These are phyloP conservation scores for Coemansia sp. DNA, from an alignment of 192 early-diverging fungal species.

Conservation along the genomic window DNA sequence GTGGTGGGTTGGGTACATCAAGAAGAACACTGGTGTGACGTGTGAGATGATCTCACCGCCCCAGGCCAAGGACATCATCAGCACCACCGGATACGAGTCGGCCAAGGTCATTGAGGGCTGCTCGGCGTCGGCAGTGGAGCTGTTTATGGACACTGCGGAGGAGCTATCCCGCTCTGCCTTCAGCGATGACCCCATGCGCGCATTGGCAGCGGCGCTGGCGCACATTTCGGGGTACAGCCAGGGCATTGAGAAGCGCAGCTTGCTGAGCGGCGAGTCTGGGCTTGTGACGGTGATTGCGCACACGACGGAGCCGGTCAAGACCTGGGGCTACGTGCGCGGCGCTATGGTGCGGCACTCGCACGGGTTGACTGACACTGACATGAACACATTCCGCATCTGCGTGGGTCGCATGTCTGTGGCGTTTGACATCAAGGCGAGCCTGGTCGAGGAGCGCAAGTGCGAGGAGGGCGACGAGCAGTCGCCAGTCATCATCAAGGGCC, in stretches of 20 bases:
- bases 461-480: constrained; percentile 24
- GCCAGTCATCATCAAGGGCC: constrained; percentile 63
- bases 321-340: constrained; percentile 82
- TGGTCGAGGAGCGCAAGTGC: constrained; percentile 67
- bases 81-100: constrained; percentile 74
- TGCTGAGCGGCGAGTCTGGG: constrained; percentile 82
- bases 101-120: constrained; percentile 71
- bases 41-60: constrained; percentile 83
- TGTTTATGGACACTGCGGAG: constrained; percentile 77
- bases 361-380: constrained; percentile 71
- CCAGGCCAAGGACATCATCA: constrained; percentile 87
- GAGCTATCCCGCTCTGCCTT: constrained; percentile 67
- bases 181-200: constrained; percentile 72
- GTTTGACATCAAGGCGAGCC: constrained; percentile 76
- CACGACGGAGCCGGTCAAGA: constrained; percentile 67
- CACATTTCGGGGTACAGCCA: constrained; percentile 83
- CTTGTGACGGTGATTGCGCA: constrained; percentile 73
- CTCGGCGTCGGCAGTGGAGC: constrained; percentile 71
- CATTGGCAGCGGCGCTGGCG: constrained; percentile 84
- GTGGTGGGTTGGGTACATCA: constrained; percentile 78
- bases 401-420: constrained; percentile 80
- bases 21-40: constrained; percentile 74
- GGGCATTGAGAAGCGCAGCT: constrained; percentile 79
- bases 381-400: constrained; percentile 79
- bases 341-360: constrained; percentile 73